phyloP scores from a whole-genome alignment of 2,329 filamentous ascomycete genomes.

The Neonectria coccinea region DNA sequence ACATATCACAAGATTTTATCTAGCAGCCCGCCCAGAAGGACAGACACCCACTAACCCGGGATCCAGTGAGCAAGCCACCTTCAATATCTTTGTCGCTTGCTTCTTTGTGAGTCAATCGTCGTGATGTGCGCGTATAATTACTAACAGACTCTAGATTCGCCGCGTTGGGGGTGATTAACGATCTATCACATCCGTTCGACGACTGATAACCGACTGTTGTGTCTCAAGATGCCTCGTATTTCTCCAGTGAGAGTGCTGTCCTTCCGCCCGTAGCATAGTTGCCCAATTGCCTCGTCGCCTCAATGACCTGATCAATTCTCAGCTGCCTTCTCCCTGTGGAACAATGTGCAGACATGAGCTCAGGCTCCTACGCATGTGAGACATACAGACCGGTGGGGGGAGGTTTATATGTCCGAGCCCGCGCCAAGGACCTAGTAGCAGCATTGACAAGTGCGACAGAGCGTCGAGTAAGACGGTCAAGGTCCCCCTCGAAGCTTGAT shows the following conservation, averaged over 20 bases:
- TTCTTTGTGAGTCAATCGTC: neutral
- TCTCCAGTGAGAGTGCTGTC: neutral
- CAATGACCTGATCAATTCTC: neutral
- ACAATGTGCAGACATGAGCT: neutral
- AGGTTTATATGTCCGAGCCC: neutral
- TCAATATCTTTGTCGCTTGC: neutral
- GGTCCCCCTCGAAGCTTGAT: neutral
- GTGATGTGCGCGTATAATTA: neutral
- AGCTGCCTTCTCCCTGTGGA: neutral
- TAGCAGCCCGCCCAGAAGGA: neutral
- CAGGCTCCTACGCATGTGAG: neutral
- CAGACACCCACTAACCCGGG: neutral
- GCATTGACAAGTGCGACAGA: neutral
- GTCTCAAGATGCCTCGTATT: conserved; percentile 7
- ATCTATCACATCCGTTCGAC: neutral
- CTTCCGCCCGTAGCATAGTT: neutral
- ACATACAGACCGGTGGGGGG: neutral
- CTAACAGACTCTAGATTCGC: neutral
- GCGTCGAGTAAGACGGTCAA: neutral
- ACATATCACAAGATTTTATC: neutral
- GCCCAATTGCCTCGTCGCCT: neutral
- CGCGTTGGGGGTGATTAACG: neutral
- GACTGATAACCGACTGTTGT: neutral
- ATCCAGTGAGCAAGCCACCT: neutral
- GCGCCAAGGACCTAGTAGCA: neutral